Conservation (phyloP, 2,329 filamentous ascomycete species). For the Huntiella abstrusa region DNA sequence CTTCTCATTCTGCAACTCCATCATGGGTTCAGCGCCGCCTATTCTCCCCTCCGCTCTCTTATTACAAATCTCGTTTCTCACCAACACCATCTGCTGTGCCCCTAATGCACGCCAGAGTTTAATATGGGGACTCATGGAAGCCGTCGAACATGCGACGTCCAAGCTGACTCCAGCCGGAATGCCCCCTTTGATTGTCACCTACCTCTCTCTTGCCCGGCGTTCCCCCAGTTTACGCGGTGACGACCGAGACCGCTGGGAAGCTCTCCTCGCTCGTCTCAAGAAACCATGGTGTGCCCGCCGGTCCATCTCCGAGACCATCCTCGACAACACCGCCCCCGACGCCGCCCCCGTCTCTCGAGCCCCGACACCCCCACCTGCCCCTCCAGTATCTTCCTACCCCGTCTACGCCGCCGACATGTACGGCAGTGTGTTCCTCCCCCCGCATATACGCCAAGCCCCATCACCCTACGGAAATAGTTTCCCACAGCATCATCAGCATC, state of each 20-base stretch:
- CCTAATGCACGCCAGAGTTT: conserved; percentile 19
- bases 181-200: conserved; percentile 18
- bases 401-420: too few relatives aligned
- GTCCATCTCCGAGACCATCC: background rate
- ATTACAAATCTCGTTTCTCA: conserved; percentile 21
- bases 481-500: too few relatives aligned
- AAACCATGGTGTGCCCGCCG: background rate
- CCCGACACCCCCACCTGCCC: background rate
- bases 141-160: conserved; percentile 16
- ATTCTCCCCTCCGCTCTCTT: conserved; percentile 20
- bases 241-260: conserved; percentile 19
- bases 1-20: conserved; percentile 23
- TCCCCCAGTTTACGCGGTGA: conserved; percentile 18
- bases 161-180: conserved; percentile 17
- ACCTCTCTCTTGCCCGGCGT: conserved; percentile 21
- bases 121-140: conserved; percentile 20
- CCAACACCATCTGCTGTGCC: conserved; percentile 19
- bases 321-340: background rate
- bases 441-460: too few relatives aligned
- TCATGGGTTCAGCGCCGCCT: conserved; percentile 19
- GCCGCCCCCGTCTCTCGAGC: background rate
- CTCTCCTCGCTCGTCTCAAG: conserved; percentile 15
- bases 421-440: too few relatives aligned
- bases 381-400: background rate
- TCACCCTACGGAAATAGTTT: too few relatives aligned